Percentiles rank a stretch among this genome's conserved stretches.
Conservation (phyloP, 257 asterid species). For the Solanum paucissectum region DNA sequence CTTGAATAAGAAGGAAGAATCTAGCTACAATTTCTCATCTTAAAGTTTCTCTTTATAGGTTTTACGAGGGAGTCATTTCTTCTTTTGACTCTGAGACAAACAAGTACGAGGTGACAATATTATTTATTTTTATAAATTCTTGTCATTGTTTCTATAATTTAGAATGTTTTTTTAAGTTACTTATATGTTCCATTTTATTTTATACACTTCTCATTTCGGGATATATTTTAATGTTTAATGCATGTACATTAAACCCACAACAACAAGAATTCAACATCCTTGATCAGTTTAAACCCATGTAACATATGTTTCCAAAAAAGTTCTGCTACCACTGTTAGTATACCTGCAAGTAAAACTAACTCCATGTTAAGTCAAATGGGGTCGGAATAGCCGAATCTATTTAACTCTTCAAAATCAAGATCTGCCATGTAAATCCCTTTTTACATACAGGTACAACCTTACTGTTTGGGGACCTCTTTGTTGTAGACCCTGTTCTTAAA, state of each 20-base stretch:
- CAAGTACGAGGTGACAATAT: slow-evolving; percentile 30
- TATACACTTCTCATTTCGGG: not conserved
- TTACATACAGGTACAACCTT: not conserved
- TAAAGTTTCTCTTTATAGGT: slow-evolving; percentile 31
- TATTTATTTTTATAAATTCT: not conserved
- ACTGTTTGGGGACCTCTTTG: not conserved
- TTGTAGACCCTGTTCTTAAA: not conserved
- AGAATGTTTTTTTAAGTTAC: not conserved
- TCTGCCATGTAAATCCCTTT: not conserved
- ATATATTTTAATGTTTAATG: not conserved
- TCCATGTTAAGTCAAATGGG: not conserved
- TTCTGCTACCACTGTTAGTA: not conserved
- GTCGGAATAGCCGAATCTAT: not conserved
- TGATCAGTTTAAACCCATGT: not conserved
- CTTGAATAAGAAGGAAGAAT: not conserved
- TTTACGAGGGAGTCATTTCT: slow-evolving; percentile 33
- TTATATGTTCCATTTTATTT: not conserved
- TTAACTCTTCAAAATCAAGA: not conserved
- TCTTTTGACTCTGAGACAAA: slow-evolving; percentile 36
- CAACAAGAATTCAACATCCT: not conserved
- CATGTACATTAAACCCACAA: not conserved
- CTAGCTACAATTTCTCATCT: slow-evolving; percentile 1
- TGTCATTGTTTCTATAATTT: not conserved
- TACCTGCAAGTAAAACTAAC: not conserved
- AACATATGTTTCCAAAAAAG: not conserved